phyloP scores from a whole-genome alignment of 306 rosid species.

The Trichosanthes cucumerina region DNA sequence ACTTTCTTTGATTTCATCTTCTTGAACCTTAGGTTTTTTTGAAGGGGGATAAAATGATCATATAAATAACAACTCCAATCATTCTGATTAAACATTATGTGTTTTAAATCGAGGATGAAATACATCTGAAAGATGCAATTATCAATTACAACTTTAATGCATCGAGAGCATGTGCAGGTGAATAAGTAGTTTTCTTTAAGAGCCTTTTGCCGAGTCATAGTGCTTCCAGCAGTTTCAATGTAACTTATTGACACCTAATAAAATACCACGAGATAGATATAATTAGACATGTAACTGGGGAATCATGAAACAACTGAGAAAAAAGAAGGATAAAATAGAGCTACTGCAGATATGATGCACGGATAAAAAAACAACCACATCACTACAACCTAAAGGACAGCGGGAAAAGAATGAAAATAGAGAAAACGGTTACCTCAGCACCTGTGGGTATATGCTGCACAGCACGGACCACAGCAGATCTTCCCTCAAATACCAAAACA shows the following conservation, averaged over 20 bases:
- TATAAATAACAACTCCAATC: slow-evolving; percentile 12
- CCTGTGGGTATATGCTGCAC: slow-evolving; percentile 57
- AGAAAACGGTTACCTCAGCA: slow-evolving; percentile 46
- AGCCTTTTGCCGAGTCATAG: slow-evolving; percentile 69
- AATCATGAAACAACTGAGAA: background rate
- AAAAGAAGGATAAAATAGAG: background rate
- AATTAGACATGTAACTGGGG: background rate
- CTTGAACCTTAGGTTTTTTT: slow-evolving; percentile 36
- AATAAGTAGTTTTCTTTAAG: slow-evolving; percentile 71
- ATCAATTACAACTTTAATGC: slow-evolving; percentile 55
- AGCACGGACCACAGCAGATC: slow-evolving; percentile 63
- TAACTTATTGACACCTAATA: slow-evolving; percentile 73
- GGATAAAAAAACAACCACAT: background rate
- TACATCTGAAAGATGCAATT: slow-evolving; percentile 9
- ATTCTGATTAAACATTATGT: background rate
- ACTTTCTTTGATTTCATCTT: slow-evolving; percentile 61
- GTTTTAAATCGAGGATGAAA: slow-evolving; percentile 7
- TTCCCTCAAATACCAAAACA: slow-evolving; percentile 80
- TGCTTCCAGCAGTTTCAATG: slow-evolving; percentile 84
- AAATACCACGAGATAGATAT: slow-evolving; percentile 12
- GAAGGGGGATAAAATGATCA: slow-evolving; percentile 14
- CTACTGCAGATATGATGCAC: background rate
- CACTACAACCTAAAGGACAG: background rate
- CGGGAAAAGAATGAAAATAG: slow-evolving; percentile 3
- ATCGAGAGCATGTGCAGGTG: slow-evolving; percentile 65